Conservation (phyloP, 257 asterid genomes). For the Echites panduratus region DNA sequence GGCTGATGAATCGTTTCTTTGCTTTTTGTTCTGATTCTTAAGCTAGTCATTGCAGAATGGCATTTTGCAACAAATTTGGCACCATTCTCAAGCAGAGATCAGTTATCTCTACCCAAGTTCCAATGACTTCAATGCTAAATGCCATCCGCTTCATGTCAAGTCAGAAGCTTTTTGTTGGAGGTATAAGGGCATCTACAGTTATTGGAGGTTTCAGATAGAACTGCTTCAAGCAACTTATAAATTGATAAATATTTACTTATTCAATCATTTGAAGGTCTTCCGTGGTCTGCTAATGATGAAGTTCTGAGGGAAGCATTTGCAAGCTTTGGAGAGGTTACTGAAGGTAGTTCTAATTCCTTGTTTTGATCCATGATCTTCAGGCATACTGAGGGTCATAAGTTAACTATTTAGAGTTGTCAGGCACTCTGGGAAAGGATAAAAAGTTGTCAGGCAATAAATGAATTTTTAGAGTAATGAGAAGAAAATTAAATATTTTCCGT, state of each 20-base stretch:
- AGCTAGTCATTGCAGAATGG: constrained; percentile 39
- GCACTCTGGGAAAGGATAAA: neutral
- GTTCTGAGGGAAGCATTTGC: constrained; percentile 62
- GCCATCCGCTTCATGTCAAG: constrained; percentile 72
- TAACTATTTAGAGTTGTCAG: too few species aligned
- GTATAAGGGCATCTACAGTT: constrained; percentile 22
- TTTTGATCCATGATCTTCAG: too few species aligned
- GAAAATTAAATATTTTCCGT: neutral
- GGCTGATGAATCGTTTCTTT: neutral
- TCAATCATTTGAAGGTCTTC: constrained; percentile 46
- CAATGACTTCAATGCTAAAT: constrained; percentile 41
- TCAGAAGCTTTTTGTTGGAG: constrained; percentile 60
- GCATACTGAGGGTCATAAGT: too few species aligned
- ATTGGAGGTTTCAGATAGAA: neutral
- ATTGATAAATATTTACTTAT: neutral
- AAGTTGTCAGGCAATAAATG: neutral
- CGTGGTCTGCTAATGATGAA: constrained; percentile 57
- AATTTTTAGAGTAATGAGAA: neutral
- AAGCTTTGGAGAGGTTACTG: constrained; percentile 54
- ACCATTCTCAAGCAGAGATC: constrained; percentile 49
- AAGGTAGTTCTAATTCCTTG: constrained; percentile 25
- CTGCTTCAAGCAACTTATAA: neutral
- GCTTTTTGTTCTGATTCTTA: constrained; percentile 23
- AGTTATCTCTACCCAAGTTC: constrained; percentile 29
- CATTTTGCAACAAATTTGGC: constrained; percentile 54